Conservation (phyloP, 805 yeast genomes). For the Nakazawaea wickerhamii region DNA sequence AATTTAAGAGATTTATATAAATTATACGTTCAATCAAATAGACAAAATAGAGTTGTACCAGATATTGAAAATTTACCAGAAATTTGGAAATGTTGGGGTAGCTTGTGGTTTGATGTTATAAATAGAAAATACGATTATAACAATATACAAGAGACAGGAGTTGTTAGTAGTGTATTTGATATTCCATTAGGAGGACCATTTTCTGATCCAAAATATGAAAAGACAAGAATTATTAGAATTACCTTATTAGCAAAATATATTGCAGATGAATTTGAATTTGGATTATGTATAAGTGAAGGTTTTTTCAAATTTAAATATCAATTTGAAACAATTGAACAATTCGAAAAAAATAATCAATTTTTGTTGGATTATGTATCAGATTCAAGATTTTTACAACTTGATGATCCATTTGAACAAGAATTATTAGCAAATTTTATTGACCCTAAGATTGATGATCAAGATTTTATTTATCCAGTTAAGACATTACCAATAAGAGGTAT, state of each 20-base stretch:
- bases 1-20: conserved; percentile 16
- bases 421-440: conserved; percentile 1
- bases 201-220: conserved; percentile 40
- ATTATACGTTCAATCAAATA: conserved; percentile 5
- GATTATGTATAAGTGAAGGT: conserved; percentile 41
- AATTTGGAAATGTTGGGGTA: conserved; percentile 84
- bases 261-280: conserved; percentile 44
- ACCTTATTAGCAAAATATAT: conserved; percentile 44
- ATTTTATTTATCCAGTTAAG: not conserved
- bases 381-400: conserved; percentile 33
- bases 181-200: conserved; percentile 59
- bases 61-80: conserved; percentile 58
- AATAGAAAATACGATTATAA: conserved; percentile 47
- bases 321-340: not conserved
- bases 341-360: not conserved
- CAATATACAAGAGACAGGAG: conserved; percentile 48
- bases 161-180: conserved; percentile 55
- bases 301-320: conserved; percentile 36
- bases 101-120: conserved; percentile 69
- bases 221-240: conserved; percentile 47
- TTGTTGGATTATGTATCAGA: conserved; percentile 24
- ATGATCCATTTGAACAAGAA: conserved; percentile 26
- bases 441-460: not conserved
- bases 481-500: not conserved
- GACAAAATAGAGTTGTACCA: not conserved